Evolutionary conservation across 441 rosid species (phyloP), one percentile per base, ranked within the genome.

Genomic region (Jatropha multifida): DNA sequence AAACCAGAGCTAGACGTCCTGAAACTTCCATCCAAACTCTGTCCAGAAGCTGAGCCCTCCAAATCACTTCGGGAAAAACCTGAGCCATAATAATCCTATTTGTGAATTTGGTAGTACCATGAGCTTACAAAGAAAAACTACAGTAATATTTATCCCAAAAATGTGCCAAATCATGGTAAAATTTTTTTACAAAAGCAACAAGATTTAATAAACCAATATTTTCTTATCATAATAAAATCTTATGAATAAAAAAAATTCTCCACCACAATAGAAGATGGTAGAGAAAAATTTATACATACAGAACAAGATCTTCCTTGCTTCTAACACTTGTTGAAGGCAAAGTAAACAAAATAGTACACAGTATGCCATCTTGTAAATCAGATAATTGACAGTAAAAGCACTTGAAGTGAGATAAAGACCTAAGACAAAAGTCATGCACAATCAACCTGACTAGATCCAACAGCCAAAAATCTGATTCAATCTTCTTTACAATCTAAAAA

Each of bases 1-100:
- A 77, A 76, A 89, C 92, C 92, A 48, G 90, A 89, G 78, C 82
- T 83, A 61, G 87, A 80, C 76, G 82, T 84, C 74, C 90, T 83
- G 81, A 87, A 84, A 82, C 89, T 87, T 83, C 86, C 86, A 71
- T 85, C 86, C 80, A 84, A 81, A 78, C 90, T 89, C 58, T 75
- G 82, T 60, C 79, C 88, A 2, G 85, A 80, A 73, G 86, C 80
- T 67, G 83, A 74, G 61, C 85, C 83, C 40, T 86, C 84, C 64
- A 85, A 76, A 60, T 83, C 86, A 69, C 83, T 81, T 66, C 56
- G 86, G 17, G 64, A 32, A 71, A 84, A 74, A 82, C 86, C 89
- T 86, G 87, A 61, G 27, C 54, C 74, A 71, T 26, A 76, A 69
- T 14, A 73, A 54, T 40, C 8, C 17, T 68, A 73, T 13, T 61